Percentiles rank a stretch among this genome's conserved stretches.
Evolutionary conservation across 2,329 filamentous ascomycete genomes (phyloP).

Genomic region (Trichoderma pleuroti): DNA sequence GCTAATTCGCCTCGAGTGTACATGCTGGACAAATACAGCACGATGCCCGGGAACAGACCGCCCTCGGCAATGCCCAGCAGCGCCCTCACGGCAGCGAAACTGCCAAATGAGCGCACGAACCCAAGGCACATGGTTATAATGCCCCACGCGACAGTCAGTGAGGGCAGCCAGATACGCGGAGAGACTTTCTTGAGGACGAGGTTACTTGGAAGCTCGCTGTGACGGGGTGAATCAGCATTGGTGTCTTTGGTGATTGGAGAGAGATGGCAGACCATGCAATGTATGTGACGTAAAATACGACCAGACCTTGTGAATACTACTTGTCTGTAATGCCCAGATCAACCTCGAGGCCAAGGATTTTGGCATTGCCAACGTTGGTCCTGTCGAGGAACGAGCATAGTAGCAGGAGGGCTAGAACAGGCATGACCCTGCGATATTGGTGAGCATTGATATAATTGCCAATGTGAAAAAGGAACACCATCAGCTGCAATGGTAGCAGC

Average conservation of each 20-base stretch:
- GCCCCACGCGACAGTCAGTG: constrained; percentile 56
- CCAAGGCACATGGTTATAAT: constrained; percentile 55
- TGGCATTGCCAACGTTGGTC: constrained; percentile 71
- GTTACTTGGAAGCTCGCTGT: constrained; percentile 62
- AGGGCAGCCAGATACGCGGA: constrained; percentile 57
- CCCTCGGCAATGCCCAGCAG: constrained; percentile 62
- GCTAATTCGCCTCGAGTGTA: constrained; percentile 59
- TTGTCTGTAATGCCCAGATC: constrained; percentile 56
- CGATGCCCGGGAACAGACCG: constrained; percentile 63
- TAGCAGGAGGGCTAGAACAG: constrained; percentile 61
- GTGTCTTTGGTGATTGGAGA: background rate
- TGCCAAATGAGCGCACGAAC: constrained; percentile 50
- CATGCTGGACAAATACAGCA: constrained; percentile 62
- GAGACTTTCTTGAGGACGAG: constrained; percentile 60
- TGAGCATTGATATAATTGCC: background rate
- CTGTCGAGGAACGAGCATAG: constrained; percentile 64
- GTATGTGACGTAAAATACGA: constrained; percentile 64
- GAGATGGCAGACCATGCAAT: constrained; percentile 47
- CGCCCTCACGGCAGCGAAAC: constrained; percentile 60
- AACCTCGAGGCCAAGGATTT: constrained; percentile 58
- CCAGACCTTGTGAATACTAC: constrained; percentile 62
- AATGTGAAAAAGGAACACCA: background rate
- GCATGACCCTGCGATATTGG: constrained; percentile 49
- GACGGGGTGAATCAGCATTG: background rate
- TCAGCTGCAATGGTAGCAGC: background rate